phyloP scores from a whole-genome alignment of 768 basidiomycete genomes.

The Phlebiopsis gigantea region DNA sequence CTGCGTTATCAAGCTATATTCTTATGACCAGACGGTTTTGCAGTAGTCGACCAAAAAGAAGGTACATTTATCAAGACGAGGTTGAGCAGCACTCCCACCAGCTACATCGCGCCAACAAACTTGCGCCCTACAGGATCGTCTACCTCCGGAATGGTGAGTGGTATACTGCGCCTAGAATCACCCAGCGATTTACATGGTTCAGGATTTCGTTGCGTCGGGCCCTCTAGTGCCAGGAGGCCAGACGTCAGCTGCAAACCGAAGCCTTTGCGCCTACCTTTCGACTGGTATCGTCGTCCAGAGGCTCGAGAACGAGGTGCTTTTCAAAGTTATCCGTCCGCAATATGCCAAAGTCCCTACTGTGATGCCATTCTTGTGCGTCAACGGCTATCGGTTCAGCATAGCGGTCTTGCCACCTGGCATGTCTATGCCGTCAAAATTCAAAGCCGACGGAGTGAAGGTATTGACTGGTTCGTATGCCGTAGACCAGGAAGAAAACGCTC shows the following conservation, averaged over 20 bases:
- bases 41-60: slow-evolving; percentile 4
- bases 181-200: neutral
- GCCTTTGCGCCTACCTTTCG: slow-evolving; percentile 2
- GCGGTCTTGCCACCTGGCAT: slow-evolving; percentile 19
- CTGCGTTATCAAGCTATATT: too few species aligned
- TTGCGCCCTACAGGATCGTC: neutral
- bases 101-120: slow-evolving; percentile 1
- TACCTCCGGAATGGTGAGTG: too few species aligned
- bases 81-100: slow-evolving; percentile 16
- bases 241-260: too few species aligned
- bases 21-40: neutral
- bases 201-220: neutral
- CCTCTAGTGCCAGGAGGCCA: slow-evolving; percentile 12
- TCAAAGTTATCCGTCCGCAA: slow-evolving; percentile 11
- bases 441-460: slow-evolving; percentile 16
- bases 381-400: slow-evolving; percentile 16
- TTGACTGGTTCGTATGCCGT: slow-evolving; percentile 12
- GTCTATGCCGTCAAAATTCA: neutral
- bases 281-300: slow-evolving; percentile 11
- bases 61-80: slow-evolving; percentile 15
- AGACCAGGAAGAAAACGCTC: neutral
- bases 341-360: slow-evolving; percentile 11
- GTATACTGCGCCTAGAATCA: too few species aligned
- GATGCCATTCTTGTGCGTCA: slow-evolving; percentile 13
- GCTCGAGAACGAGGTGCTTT: slow-evolving; percentile 22